Percentiles rank a stretch among this genome's conserved stretches.
phyloP scores from a whole-genome alignment of 2,329 filamentous ascomycete genomes.

The Tricladium varicosporioides region DNA sequence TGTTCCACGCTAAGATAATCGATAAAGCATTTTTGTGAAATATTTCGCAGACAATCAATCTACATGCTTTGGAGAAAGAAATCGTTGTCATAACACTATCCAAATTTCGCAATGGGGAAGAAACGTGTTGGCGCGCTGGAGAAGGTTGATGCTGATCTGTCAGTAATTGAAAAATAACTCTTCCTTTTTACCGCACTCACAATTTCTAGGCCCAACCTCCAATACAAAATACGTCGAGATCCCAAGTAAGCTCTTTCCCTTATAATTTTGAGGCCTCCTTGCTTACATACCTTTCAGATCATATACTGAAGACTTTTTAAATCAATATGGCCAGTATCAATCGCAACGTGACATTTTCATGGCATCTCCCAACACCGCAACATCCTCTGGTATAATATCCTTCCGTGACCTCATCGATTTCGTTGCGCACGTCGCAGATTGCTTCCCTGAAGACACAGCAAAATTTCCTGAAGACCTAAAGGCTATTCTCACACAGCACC shows the following conservation, averaged over 20 bases:
- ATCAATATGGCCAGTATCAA: constrained; percentile 89
- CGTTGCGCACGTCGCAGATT: constrained; percentile 89
- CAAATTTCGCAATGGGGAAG: constrained; percentile 63
- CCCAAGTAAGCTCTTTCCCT: constrained; percentile 57
- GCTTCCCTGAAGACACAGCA: constrained; percentile 78
- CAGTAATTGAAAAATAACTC: constrained; percentile 33
- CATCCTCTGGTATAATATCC: constrained; percentile 75
- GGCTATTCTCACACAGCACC: constrained; percentile 76
- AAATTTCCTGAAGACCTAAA: constrained; percentile 80
- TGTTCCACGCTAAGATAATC: constrained; percentile 29
- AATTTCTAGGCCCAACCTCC: constrained; percentile 67
- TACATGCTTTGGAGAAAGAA: constrained; percentile 10
- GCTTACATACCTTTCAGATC: constrained; percentile 50
- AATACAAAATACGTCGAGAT: constrained; percentile 88
- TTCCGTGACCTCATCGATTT: constrained; percentile 92
- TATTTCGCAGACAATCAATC: constrained; percentile 24
- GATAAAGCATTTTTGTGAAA: constrained; percentile 28
- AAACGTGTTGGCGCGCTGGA: constrained; percentile 89
- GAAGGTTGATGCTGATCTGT: constrained; percentile 91
- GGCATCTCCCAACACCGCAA: constrained; percentile 74
- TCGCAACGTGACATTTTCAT: constrained; percentile 90
- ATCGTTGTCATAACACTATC: constrained; percentile 3
- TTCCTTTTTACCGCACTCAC: constrained; percentile 21
- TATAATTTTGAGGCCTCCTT: background rate
- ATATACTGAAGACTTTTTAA: constrained; percentile 84